These are phyloP conservation scores for Penicillium vulpinum DNA, from an alignment of 2,329 filamentous ascomycete species.

Conservation along the genomic window DNA sequence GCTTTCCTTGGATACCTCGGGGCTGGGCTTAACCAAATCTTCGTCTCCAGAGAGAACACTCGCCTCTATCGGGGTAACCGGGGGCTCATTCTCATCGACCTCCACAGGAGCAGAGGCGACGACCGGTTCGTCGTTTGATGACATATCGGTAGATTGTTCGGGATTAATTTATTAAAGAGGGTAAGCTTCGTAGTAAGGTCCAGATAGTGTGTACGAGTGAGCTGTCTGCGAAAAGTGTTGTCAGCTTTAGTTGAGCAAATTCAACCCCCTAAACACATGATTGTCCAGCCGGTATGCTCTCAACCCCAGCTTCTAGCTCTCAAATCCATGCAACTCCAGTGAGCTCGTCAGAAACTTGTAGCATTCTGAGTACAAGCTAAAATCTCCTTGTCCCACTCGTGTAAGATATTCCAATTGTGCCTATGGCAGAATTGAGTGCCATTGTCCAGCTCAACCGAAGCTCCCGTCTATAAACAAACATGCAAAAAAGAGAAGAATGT, in stretches of 20 bases:
- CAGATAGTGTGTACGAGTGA: conserved; percentile 1
- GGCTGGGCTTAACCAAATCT: conserved; percentile 35
- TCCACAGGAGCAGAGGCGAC: conserved; percentile 15
- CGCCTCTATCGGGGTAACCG: conserved; percentile 38
- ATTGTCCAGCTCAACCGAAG: background rate
- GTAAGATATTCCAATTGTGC: background rate
- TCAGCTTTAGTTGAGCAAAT: background rate
- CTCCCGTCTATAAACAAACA: conserved; percentile 6
- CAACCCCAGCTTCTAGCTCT: background rate
- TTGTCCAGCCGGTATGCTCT: background rate
- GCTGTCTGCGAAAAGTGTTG: background rate
- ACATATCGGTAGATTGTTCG: conserved; percentile 27
- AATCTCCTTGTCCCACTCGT: background rate
- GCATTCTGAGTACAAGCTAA: background rate
- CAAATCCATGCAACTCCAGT: background rate
- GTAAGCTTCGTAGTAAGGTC: background rate
- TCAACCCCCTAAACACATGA: background rate
- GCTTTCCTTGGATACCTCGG: conserved; percentile 39
- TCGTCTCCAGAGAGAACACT: conserved; percentile 36
- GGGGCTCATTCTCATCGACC: conserved; percentile 33
- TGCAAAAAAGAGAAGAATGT: conserved; percentile 3
- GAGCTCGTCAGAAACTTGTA: background rate
- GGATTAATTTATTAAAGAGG: conserved; percentile 2
- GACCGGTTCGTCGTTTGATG: conserved; percentile 37
- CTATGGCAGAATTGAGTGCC: background rate